Conservation (phyloP, 139 green algal genomes). For the Choricystis sp. region DNA sequence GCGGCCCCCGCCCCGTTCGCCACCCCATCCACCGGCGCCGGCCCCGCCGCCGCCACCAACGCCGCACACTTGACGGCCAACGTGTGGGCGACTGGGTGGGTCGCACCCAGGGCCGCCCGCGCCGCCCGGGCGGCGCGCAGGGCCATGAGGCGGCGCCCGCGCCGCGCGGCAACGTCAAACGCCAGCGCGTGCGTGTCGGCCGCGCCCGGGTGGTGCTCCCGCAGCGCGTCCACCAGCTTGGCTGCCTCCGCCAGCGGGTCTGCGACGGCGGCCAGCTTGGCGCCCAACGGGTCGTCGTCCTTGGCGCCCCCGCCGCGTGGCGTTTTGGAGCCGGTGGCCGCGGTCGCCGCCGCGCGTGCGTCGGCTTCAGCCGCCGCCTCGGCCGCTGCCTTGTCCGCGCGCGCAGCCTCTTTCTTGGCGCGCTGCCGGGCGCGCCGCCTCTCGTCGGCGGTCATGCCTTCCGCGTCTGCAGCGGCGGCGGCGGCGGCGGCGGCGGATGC, state of each 20-base stretch:
- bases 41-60: background rate
- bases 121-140: constrained; percentile 50
- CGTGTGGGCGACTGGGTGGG: constrained; percentile 42
- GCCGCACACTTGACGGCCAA: constrained; percentile 19
- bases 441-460: constrained; percentile 49
- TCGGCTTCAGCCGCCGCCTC: constrained; percentile 20
- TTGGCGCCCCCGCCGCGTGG: background rate
- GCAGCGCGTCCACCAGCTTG: constrained; percentile 65
- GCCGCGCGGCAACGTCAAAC: constrained; percentile 42
- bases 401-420: constrained; percentile 24
- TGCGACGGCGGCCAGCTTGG: constrained; percentile 41
- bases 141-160: constrained; percentile 53
- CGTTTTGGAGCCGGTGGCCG: background rate
- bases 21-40: background rate
- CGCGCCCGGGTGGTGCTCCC: constrained; percentile 19
- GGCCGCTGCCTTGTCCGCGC: constrained; percentile 13
- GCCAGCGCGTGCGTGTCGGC: constrained; percentile 40
- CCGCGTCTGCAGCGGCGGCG: constrained; percentile 4
- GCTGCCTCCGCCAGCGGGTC: constrained; percentile 73
- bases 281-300: constrained; percentile 76
- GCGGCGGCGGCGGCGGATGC: background rate
- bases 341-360: constrained; percentile 1
- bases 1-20: background rate
- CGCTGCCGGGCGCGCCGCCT: constrained; percentile 33
- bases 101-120: constrained; percentile 12